Evolutionary conservation across 2,329 filamentous ascomycete genomes (phyloP).

Genomic region (Claviceps africana): DNA sequence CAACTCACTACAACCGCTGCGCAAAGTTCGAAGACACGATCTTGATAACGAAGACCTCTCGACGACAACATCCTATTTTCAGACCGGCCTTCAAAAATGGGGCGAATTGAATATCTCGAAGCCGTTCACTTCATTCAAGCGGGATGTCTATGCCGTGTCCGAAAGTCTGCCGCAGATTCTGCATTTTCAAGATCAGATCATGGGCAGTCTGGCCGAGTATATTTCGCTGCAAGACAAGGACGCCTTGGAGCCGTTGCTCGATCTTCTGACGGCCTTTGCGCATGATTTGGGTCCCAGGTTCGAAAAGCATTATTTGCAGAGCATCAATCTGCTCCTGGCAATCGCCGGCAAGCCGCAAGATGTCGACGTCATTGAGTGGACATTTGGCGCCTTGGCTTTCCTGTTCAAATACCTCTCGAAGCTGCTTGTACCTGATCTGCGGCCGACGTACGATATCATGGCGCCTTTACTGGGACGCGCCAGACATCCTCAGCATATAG

Average conservation of each 20-base stretch:
- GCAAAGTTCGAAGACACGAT: conserved; percentile 72
- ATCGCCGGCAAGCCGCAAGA: conserved; percentile 66
- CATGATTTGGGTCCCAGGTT: conserved; percentile 80
- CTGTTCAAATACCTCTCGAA: conserved; percentile 94
- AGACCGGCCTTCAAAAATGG: conserved; percentile 75
- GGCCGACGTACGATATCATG: conserved; percentile 73
- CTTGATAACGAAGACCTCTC: conserved; percentile 67
- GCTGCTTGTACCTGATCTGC: conserved; percentile 70
- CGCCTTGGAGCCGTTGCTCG: conserved; percentile 72
- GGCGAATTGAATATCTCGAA: conserved; percentile 79
- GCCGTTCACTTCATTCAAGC: conserved; percentile 63
- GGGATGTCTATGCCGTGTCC: conserved; percentile 61
- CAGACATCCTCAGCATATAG: conserved; percentile 72
- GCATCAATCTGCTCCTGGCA: conserved; percentile 60
- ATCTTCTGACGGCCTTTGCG: conserved; percentile 84
- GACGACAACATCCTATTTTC: conserved; percentile 74
- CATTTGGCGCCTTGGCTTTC: conserved; percentile 85
- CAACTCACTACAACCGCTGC: conserved; percentile 79
- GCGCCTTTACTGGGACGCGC: conserved; percentile 71
- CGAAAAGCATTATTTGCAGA: conserved; percentile 70
- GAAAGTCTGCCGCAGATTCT: conserved; percentile 87
- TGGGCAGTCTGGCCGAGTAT: conserved; percentile 60
- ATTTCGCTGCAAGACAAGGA: conserved; percentile 67
- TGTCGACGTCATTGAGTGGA: conserved; percentile 92
- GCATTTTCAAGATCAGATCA: conserved; percentile 76